Evolutionary conservation across 345 rosid genomes (phyloP).

Genomic region (Excoecaria agallocha): DNA sequence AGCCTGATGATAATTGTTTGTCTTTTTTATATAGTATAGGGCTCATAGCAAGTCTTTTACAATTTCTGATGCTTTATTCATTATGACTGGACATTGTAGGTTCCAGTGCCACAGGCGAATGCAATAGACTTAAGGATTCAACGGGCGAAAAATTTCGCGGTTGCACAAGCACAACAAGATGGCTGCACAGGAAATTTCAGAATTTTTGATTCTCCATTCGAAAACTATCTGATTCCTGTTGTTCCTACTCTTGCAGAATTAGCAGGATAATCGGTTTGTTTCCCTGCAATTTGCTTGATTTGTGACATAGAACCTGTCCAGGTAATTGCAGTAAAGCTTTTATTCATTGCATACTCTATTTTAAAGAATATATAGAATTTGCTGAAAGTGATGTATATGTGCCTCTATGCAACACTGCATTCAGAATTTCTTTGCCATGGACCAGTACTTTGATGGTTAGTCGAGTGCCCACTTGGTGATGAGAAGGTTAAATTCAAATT

Average conservation of each 20-base stretch:
- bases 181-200: constrained; percentile 45
- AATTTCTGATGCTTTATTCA: not conserved
- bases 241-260: constrained; percentile 50
- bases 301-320: not conserved
- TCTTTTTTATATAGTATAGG: not conserved
- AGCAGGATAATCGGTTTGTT: constrained; percentile 23
- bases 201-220: constrained; percentile 46
- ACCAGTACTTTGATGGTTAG: too few species aligned
- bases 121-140: constrained; percentile 25
- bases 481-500: too few species aligned
- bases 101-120: constrained; percentile 4
- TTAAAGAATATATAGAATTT: too few species aligned
- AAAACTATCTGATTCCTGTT: constrained; percentile 56
- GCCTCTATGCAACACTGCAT: too few species aligned
- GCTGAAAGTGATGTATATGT: too few species aligned
- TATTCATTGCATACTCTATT: too few species aligned
- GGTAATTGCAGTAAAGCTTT: not conserved
- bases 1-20: not conserved
- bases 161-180: constrained; percentile 52
- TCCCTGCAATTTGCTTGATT: not conserved
- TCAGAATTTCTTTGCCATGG: too few species aligned
- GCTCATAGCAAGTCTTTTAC: too few species aligned
- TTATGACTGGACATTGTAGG: constrained; percentile 5
- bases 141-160: constrained; percentile 41
- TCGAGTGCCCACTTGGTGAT: too few species aligned